Evolutionary conservation across 805 yeast species (phyloP), one percentile per base, ranked within the genome.

Genomic region (Komagataella ulmi): DNA sequence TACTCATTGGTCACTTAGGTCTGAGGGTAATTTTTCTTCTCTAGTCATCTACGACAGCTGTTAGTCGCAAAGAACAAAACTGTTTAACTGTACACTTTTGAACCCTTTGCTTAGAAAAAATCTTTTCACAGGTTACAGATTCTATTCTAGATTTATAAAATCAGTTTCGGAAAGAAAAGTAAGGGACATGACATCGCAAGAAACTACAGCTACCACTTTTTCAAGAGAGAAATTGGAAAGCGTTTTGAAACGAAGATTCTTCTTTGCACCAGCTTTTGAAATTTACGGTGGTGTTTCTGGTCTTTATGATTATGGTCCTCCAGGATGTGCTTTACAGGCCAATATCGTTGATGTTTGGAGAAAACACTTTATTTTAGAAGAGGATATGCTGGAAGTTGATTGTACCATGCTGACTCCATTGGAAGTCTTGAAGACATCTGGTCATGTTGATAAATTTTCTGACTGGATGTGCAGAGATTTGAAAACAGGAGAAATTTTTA

Each of bases 391-490:
- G 64, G 99, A 93, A 72, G 97, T 93, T 55, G 99, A 95, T 74
- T 83, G 95, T 70, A 88, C 99, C 54, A 90, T 93, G 90, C 75
- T 93, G 70, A 93, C 99, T 49, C 99, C 99, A 14, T 83, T 88
- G 64, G 99, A 95, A 68, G 99, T 93, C 43, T 77, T 93, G 67
- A 95, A 95, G 74, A 95, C 99, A 47, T 91, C 98, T 50, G 99
- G 99, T 61, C 99, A 93, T 69, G 99, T 93, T 57, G 99, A 93
- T 69, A 93, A 93, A 75, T 93, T 93, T 66, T 88, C 97, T 58
- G 99, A 93, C 70, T 93, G 96, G 97, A 93, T 93, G 99, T 89
- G 97, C 70, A 83, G 86, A 63, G 99, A 93, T 70, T 74, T 81
- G 63, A 87, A 87, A 66, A 87, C 97, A 45, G 99, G 99, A 59